A percentile compares a stretch with the other conserved stretches of the same genome.
These are phyloP conservation scores for Rugonectria rugulosa DNA, from an alignment of 2,329 filamentous ascomycete genomes.

Conservation along the genomic window DNA sequence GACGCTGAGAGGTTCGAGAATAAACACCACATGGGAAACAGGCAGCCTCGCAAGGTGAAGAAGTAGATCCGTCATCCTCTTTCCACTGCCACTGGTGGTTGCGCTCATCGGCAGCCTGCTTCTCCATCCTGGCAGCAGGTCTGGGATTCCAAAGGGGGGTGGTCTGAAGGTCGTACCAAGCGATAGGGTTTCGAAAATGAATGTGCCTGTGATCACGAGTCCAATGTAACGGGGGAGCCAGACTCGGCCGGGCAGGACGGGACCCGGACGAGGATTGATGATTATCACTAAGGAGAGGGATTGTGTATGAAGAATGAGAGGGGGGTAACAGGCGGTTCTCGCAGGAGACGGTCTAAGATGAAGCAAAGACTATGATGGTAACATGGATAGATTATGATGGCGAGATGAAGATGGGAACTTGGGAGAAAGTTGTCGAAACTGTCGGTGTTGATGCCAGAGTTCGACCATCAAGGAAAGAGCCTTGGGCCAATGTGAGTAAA, in stretches of 20 bases:
- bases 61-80: background rate
- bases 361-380: background rate
- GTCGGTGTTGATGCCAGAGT: too few relatives aligned
- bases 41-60: background rate
- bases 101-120: conserved; percentile 15
- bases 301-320: background rate
- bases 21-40: conserved; percentile 40
- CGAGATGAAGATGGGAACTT: background rate
- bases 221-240: conserved; percentile 34
- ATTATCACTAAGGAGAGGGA: background rate
- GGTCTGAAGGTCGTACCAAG: conserved; percentile 23
- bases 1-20: conserved; percentile 35
- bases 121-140: conserved; percentile 31
- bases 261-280: background rate
- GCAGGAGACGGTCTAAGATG: conserved; percentile 3
- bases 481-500: background rate
- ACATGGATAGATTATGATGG: conserved; percentile 9
- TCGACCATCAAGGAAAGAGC: background rate
- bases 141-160: conserved; percentile 17
- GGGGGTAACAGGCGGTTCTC: background rate
- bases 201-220: conserved; percentile 22
- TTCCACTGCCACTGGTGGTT: conserved; percentile 29
- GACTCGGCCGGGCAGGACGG: conserved; percentile 25
- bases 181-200: conserved; percentile 21
- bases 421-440: background rate